phyloP scores from a whole-genome alignment of 306 rosid genomes.

The Cercis canadensis region DNA sequence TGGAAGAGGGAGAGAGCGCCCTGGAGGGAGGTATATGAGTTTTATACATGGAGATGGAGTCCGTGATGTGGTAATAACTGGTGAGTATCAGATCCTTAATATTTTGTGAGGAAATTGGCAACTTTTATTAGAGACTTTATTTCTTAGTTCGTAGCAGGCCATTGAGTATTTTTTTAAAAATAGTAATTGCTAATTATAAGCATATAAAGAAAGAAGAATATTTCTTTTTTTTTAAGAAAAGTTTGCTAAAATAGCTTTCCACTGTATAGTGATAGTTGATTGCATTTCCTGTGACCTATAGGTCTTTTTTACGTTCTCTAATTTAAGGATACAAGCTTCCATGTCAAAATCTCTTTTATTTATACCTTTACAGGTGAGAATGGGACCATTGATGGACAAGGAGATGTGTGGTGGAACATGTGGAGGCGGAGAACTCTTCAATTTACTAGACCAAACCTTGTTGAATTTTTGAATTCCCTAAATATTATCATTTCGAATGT shows the following conservation, averaged over 20 bases:
- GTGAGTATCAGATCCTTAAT: conserved; percentile 55
- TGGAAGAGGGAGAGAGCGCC: conserved; percentile 94
- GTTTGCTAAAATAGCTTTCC: too few species aligned
- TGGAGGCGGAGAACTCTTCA: conserved; percentile 88
- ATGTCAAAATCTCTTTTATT: conserved; percentile 13
- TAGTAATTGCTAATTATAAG: too few species aligned
- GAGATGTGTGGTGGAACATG: conserved; percentile 97
- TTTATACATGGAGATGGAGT: conserved; percentile 81
- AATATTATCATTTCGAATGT: conserved; percentile 79
- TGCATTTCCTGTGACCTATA: neutral
- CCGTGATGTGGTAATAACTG: conserved; percentile 79
- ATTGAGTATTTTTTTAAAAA: neutral
- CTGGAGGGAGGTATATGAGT: conserved; percentile 85
- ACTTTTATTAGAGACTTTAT: neutral
- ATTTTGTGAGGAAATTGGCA: neutral
- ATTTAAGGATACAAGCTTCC: neutral
- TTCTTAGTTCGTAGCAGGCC: neutral
- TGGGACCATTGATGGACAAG: conserved; percentile 95
- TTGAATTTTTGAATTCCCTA: conserved; percentile 77
- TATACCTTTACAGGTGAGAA: conserved; percentile 59
- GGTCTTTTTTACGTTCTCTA: conserved; percentile 1
- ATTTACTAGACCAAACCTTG: conserved; percentile 85
- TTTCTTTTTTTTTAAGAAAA: too few species aligned
- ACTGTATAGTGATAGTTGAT: too few species aligned
- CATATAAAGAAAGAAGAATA: too few species aligned